These are phyloP conservation scores for Hanseniaspora valbyensis DNA, from an alignment of 805 yeast species.

Conservation along the genomic window DNA sequence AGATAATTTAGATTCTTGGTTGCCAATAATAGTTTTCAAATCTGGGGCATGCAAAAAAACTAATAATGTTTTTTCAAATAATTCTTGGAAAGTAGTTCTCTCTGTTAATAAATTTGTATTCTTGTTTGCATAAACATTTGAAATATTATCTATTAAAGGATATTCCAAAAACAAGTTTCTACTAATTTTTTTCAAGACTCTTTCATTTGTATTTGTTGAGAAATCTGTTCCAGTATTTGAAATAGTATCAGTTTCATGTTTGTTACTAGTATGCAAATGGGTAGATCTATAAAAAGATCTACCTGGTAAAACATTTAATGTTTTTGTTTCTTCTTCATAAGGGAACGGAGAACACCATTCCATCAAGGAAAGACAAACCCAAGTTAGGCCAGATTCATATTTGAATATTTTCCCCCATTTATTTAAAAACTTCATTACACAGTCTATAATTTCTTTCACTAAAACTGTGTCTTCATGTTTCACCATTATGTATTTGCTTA, in stretches of 20 bases:
- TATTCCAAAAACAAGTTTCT: conserved; percentile 14
- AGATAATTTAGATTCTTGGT: conserved; percentile 16
- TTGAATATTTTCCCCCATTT: conserved; percentile 73
- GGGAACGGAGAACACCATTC: conserved; percentile 64
- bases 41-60: conserved; percentile 68
- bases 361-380: conserved; percentile 80
- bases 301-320: conserved; percentile 13
- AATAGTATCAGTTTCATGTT: conserved; percentile 25
- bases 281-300: conserved; percentile 15
- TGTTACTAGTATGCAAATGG: conserved; percentile 5
- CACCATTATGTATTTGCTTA: conserved; percentile 47
- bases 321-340: neutral
- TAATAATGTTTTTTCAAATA: conserved; percentile 62
- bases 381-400: conserved; percentile 72
- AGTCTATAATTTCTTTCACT: conserved; percentile 2
- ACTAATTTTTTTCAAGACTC: neutral
- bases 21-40: conserved; percentile 27
- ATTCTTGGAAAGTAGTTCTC: conserved; percentile 48
- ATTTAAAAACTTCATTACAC: conserved; percentile 44
- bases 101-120: conserved; percentile 16
- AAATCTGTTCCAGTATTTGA: conserved; percentile 15
- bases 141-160: neutral
- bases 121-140: neutral
- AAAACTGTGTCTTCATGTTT: conserved; percentile 22
- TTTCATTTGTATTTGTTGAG: conserved; percentile 17